Conservation (phyloP, 139 green algal genomes). For the Tetradesmus obliquus region DNA sequence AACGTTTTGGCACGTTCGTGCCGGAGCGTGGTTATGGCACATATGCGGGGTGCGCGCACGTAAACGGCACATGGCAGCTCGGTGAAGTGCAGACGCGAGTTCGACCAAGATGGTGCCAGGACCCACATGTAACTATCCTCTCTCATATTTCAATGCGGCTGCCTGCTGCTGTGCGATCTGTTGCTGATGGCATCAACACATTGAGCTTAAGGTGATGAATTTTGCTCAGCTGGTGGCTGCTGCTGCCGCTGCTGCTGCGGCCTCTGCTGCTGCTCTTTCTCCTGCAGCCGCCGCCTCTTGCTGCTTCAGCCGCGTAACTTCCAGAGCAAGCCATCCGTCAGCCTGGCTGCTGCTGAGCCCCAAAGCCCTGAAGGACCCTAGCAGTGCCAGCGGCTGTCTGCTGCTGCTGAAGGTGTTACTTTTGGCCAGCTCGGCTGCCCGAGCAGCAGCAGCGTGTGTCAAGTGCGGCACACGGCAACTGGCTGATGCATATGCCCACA, state of each 20-base stretch:
- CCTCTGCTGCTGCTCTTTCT: not conserved
- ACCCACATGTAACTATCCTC: too few relatives aligned
- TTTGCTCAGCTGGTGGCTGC: not conserved
- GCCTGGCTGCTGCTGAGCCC: not conserved
- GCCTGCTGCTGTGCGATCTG: too few relatives aligned
- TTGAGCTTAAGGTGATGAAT: too few relatives aligned
- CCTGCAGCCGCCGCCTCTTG: not conserved
- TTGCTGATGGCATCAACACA: too few relatives aligned
- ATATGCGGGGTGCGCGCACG: too few relatives aligned
- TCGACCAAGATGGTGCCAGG: too few relatives aligned
- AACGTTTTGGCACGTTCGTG: too few relatives aligned
- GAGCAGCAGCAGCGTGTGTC: not conserved
- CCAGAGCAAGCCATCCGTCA: not conserved
- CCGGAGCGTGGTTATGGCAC: too few relatives aligned
- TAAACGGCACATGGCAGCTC: too few relatives aligned
- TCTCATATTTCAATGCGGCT: too few relatives aligned
- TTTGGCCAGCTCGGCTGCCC: not conserved
- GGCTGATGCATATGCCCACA: constrained; percentile 33
- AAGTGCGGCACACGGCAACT: not conserved
- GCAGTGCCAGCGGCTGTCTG: constrained; percentile 29
- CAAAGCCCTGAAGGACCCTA: not conserved
- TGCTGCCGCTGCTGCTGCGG: not conserved
- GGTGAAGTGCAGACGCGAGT: too few relatives aligned
- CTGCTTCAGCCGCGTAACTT: constrained; percentile 6
- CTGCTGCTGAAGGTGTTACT: not conserved